A percentile compares a stretch with the other conserved stretches of the same genome.
phyloP scores from a whole-genome alignment of 805 yeast genomes.

The Ogataea allantospora region DNA sequence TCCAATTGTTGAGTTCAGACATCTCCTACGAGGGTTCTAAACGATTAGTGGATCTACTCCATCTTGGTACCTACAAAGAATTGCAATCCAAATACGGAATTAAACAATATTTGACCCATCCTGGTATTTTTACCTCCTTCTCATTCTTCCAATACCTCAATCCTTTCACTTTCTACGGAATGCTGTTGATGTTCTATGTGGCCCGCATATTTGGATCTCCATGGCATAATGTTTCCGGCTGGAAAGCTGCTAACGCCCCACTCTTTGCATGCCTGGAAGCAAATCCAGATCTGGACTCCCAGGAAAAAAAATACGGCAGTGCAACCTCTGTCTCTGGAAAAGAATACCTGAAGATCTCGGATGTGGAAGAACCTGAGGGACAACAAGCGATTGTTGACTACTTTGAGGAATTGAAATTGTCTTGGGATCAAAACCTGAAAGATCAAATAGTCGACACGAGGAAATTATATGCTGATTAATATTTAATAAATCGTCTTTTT shows the following conservation, averaged over 20 bases:
- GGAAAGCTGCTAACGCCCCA: slow-evolving; percentile 87
- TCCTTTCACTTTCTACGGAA: slow-evolving; percentile 76
- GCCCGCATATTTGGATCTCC: slow-evolving; percentile 83
- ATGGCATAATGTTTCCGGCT: slow-evolving; percentile 87
- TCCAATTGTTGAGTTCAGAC: slow-evolving; percentile 61
- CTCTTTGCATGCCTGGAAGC: slow-evolving; percentile 60
- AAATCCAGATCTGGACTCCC: slow-evolving; percentile 41
- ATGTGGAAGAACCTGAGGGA: slow-evolving; percentile 58
- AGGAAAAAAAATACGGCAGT: slow-evolving; percentile 67
- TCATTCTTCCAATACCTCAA: slow-evolving; percentile 77
- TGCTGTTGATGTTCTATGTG: slow-evolving; percentile 78
- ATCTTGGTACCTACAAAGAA: slow-evolving; percentile 61
- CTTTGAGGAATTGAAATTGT: slow-evolving; percentile 50
- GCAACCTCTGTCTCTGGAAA: slow-evolving; percentile 63
- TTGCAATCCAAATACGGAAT: slow-evolving; percentile 52
- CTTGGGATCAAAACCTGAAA: slow-evolving; percentile 75
- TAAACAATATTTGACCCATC: slow-evolving; percentile 78
- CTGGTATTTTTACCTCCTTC: slow-evolving; percentile 88
- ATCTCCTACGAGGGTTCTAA: slow-evolving; percentile 92
- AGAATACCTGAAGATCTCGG: slow-evolving; percentile 56
- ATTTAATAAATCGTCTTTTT: slow-evolving; percentile 1
- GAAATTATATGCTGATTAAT: slow-evolving; percentile 16
- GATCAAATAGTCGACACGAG: slow-evolving; percentile 56
- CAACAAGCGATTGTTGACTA: slow-evolving; percentile 64
- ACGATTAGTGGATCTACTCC: slow-evolving; percentile 78